Base-by-base conservation (phyloP, 2,329 filamentous ascomycete genomes). In the Penicillium sp. region DNA sequence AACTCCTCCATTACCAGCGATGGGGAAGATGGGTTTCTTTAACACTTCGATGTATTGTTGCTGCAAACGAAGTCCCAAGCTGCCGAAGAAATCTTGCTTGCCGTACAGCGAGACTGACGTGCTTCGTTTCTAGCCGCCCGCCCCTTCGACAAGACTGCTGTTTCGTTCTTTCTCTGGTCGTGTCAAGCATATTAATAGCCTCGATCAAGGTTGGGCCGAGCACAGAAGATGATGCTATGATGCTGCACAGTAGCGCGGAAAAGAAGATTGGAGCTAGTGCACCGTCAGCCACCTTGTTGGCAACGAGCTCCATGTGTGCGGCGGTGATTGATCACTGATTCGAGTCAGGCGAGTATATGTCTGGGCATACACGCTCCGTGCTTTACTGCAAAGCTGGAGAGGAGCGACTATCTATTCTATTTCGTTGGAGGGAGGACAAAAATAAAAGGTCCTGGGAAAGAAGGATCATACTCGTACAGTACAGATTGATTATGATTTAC, bases 301-400 rank as follows among this genome's bases (percentile, higher is more conserved):
- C 64, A 63, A 65, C 56, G 45, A 59, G 62, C 63, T 64, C 67
- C 63, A 69, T 67, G 67, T 67, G 67, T 66, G 63, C 64, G 11
- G 53, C 57, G 61, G 30, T 62, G 64, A 66, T 66, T 65, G 66
- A 65, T 44, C 48, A 64, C 53, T 66, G 62, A 64, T 56, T 51
- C 51, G 15, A 55, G 45, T 29, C 38, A 30, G 41, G 17, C 13
- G 29, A 29, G 47, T 59, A 52, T 63, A 54, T 53, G 57, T 47
- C 44, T 52, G 29, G 41, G 47, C 56, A 47, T 60, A 60, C 61
- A 63, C 60, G 46, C 35, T 38, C 6, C 15, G 35, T 38, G 35
- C 35, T 38, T 38, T 9, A 38, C 35, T 38, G 11, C 35, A 38
- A 11, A 38, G 21, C 21, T 13, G 15, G 35, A 38, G 35, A 9